Base-by-base conservation (phyloP, 495 filamentous ascomycete genomes). In the Aspergillus bridgeri region DNA sequence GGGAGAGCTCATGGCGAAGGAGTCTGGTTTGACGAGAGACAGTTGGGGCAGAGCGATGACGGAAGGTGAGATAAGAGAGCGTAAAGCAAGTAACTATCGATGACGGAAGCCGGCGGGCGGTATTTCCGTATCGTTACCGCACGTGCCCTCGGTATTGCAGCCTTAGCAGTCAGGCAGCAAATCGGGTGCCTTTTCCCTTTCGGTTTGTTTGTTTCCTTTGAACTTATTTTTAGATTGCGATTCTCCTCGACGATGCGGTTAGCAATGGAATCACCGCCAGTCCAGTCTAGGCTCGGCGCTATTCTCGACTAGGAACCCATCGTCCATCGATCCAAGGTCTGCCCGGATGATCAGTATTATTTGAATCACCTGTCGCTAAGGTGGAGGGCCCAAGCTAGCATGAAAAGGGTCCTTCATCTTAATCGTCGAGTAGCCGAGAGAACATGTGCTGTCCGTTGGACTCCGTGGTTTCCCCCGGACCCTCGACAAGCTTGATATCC, bases 361-460 rank as follows among this genome's bases (percentile, higher is more conserved):
- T 13, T 15, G 33, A 38, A 38, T 38, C 13, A 13, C 33, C 13
- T 38, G 33, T 38, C 33, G 17, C 33, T 38, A 38, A 13, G 33
- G 33, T 9, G 33, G 33, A 38, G 33, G 33, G 5, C 18, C 45
- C 8, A 47, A 47, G 45, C 5, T 47, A 38, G 33, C 29, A 50
- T 57, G 61, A 63, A 63, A 63, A 53, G 50, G 57, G 53, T 57
- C 57, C 53, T 60, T 59, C 42, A 60, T 56, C 47, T 56, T 38
- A 51, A 19, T 47, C 21, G 44, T 46, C 44, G 44, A 47, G 44
- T 47, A 47, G 21, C 44, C 21, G 44, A 23, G n/a, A 47, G 21
- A 8, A 20, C 18, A 47, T 47, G 33, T 38, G 33, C 33, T 38
- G 33, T 38, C 33, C n/a, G n/a, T n/a, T n/a, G n/a, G n/a, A n/a